Conservation (phyloP, 176 grass and related monocot species). For the Guadua angustifolia region DNA sequence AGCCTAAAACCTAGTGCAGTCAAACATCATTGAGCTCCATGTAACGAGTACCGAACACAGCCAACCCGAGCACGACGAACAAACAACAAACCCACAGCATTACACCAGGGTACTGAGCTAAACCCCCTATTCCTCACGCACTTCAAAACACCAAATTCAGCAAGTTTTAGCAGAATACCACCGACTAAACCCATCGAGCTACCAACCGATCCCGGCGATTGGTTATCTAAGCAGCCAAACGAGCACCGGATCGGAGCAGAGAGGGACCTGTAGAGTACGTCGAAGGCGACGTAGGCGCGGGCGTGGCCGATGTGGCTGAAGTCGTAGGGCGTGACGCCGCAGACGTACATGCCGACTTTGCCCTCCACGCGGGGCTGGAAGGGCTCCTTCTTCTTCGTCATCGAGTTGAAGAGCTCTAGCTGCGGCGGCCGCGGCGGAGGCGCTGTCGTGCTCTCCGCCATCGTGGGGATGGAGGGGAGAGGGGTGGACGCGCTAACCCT, state of each 20-base stretch:
- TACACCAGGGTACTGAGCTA: not conserved
- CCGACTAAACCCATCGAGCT: not conserved
- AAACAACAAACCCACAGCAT: not conserved
- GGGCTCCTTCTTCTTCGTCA: constrained; percentile 77
- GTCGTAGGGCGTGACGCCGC: constrained; percentile 85
- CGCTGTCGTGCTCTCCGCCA: constrained; percentile 6
- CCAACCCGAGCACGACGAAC: not conserved
- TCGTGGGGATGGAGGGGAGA: not conserved
- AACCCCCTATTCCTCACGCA: not conserved
- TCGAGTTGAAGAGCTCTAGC: constrained; percentile 68
- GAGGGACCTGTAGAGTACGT: constrained; percentile 67
- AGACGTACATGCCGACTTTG: constrained; percentile 83
- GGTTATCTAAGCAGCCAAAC: not conserved
- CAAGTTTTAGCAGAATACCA: not conserved
- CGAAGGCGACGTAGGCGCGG: constrained; percentile 79
- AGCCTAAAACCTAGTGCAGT: not conserved
- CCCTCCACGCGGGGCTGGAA: constrained; percentile 76
- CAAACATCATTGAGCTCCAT: not conserved
- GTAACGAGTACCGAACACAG: not conserved
- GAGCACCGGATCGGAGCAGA: constrained; percentile 9
- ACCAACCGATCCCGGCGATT: not conserved
- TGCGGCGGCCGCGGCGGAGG: constrained; percentile 10
- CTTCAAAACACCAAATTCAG: constrained; percentile 2
- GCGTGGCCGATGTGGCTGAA: constrained; percentile 85
- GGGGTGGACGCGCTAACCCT: constrained; percentile 22